A percentile compares a stretch with the other conserved stretches of the same genome.
These are phyloP conservation scores for Spizellomyces sp. DNA, from an alignment of 192 early-diverging fungal genomes.

Conservation along the genomic window DNA sequence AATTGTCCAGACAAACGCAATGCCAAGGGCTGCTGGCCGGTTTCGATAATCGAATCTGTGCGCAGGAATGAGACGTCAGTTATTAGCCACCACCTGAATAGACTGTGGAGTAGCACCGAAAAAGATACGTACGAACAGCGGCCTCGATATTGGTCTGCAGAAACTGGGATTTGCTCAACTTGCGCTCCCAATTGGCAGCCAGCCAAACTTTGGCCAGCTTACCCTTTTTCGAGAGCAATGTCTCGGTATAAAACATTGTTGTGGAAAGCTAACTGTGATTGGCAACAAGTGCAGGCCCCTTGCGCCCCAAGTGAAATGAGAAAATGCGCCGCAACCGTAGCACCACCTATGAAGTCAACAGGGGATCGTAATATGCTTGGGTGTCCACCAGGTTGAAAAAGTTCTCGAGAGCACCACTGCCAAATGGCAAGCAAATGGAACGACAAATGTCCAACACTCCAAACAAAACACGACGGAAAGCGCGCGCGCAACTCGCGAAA, in stretches of 20 bases:
- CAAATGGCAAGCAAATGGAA: no score
- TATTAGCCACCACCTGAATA: background rate
- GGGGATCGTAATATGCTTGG: no score
- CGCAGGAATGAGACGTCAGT: background rate
- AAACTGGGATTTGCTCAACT: slow-evolving; percentile 93
- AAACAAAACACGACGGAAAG: no score
- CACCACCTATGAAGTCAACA: no score
- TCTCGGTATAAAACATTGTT: slow-evolving; percentile 55
- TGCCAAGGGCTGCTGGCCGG: slow-evolving; percentile 84
- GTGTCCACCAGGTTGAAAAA: no score
- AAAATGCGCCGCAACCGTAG: no score
- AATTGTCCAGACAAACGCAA: slow-evolving; percentile 95
- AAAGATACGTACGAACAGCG: slow-evolving; percentile 70
- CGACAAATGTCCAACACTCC: no score
- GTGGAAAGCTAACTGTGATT: no score
- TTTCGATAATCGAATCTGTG: slow-evolving; percentile 77
- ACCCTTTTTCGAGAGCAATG: slow-evolving; percentile 58
- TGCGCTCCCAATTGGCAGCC: slow-evolving; percentile 96
- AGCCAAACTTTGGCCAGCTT: slow-evolving; percentile 97
- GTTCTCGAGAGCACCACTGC: no score
- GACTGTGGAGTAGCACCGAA: background rate
- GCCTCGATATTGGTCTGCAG: slow-evolving; percentile 89
- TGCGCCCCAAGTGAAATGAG: no score
- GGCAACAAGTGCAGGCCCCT: no score
- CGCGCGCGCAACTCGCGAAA: no score